Evolutionary conservation across 1,139 yeast genomes (phyloP).

Genomic region (Saccharomycopsis phalli): DNA sequence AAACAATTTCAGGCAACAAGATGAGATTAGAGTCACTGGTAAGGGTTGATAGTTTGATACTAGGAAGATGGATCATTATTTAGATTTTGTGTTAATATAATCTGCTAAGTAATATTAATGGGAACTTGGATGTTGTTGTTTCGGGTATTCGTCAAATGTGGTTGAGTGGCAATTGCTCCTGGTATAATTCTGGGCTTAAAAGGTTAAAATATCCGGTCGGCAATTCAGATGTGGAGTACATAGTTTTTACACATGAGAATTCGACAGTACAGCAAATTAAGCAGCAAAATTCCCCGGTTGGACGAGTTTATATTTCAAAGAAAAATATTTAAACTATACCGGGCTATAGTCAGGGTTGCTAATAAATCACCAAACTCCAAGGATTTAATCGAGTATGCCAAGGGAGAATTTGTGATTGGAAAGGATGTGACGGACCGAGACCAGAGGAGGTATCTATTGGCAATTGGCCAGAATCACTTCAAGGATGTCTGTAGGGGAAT

Average conservation of each 20-base stretch:
- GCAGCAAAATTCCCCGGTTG: slow-evolving; percentile 9
- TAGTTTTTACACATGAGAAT: too few relatives aligned
- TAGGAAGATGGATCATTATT: slow-evolving; percentile 1
- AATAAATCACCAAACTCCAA: slow-evolving; percentile 11
- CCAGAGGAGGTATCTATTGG: slow-evolving; percentile 14
- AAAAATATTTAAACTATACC: slow-evolving; percentile 11
- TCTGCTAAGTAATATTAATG: too few relatives aligned
- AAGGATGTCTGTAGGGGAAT: slow-evolving; percentile 16
- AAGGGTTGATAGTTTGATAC: background rate
- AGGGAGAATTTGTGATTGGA: slow-evolving; percentile 15
- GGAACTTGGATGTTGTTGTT: too few relatives aligned
- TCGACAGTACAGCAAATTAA: too few relatives aligned
- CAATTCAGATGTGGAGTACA: too few relatives aligned
- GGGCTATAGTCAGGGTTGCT: slow-evolving; percentile 15
- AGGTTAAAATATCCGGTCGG: too few relatives aligned
- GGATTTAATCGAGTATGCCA: slow-evolving; percentile 17
- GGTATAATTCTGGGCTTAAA: too few relatives aligned
- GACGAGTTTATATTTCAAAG: slow-evolving; percentile 16
- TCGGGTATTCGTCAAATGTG: too few relatives aligned
- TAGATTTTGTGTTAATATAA: too few relatives aligned
- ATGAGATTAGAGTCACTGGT: slow-evolving; percentile 6
- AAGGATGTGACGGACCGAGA: slow-evolving; percentile 12
- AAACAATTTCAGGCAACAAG: slow-evolving; percentile 11
- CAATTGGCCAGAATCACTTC: slow-evolving; percentile 18
- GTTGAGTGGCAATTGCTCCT: too few relatives aligned